Conservation (phyloP, 192 early-diverging fungal species). For the Linnemannia exigua region DNA sequence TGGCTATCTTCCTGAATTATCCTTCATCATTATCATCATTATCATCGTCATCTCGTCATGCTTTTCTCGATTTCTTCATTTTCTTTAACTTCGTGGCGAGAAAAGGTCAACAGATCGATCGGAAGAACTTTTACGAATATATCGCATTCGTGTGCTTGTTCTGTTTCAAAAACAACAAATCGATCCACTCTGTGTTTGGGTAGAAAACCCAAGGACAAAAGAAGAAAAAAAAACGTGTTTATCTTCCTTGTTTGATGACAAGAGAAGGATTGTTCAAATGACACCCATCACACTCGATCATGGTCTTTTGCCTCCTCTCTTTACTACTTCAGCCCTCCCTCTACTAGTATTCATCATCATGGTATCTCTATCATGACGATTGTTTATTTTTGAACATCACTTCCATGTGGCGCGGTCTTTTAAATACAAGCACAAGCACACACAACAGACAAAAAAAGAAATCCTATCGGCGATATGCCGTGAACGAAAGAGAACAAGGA, state of each 20-base stretch:
- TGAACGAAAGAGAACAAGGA: background rate
- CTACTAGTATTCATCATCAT: background rate
- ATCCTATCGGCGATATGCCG: background rate
- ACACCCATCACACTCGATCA: background rate
- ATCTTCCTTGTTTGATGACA: background rate
- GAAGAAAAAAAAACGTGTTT: background rate
- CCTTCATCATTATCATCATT: too few relatives aligned
- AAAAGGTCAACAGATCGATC: background rate
- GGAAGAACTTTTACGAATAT: background rate
- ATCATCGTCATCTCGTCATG: too few relatives aligned
- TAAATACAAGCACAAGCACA: background rate
- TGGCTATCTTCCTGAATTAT: too few relatives aligned
- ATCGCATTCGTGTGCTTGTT: background rate
- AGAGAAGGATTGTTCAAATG: background rate
- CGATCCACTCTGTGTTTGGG: background rate
- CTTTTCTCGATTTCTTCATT: too few relatives aligned
- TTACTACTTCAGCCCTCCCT: background rate
- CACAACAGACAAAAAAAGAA: background rate
- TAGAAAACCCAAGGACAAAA: background rate
- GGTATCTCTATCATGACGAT: background rate
- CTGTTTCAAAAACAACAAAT: background rate
- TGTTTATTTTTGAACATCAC: background rate
- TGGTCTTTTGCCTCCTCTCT: background rate
- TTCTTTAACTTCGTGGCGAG: too few relatives aligned
- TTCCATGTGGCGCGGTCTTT: constrained; percentile 8